A percentile compares a stretch with the other conserved stretches of the same genome.
Conservation (phyloP, 2,329 filamentous ascomycete genomes). For the Trichophyton schoenleinii region DNA sequence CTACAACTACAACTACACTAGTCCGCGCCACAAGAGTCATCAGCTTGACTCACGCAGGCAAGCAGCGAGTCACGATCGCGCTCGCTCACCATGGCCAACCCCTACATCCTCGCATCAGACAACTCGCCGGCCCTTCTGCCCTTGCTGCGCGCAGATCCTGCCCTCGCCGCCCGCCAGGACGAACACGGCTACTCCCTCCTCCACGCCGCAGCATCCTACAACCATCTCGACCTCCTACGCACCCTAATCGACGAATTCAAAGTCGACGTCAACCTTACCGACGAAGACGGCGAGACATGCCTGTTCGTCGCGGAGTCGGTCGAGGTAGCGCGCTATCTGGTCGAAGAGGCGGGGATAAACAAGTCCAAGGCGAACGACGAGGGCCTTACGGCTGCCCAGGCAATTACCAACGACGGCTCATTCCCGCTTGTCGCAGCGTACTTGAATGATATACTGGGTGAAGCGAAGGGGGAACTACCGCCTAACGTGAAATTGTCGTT, state of each 20-base stretch:
- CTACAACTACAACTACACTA: not conserved
- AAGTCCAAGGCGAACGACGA: conserved; percentile 54
- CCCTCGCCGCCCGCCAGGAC: conserved; percentile 70
- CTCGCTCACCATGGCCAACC: conserved; percentile 22
- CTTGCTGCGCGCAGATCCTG: conserved; percentile 59
- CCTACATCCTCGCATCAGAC: conserved; percentile 68
- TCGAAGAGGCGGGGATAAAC: conserved; percentile 71
- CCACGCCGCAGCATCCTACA: conserved; percentile 88
- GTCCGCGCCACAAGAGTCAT: not conserved
- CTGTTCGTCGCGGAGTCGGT: conserved; percentile 80
- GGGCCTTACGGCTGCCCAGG: conserved; percentile 67
- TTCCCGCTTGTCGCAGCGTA: conserved; percentile 65
- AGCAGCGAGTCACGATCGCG: not conserved
- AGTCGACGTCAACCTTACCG: conserved; percentile 66
- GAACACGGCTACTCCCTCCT: conserved; percentile 87
- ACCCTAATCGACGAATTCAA: conserved; percentile 61
- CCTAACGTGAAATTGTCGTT: conserved; percentile 66
- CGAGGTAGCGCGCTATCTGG: conserved; percentile 62
- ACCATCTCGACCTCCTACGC: conserved; percentile 67
- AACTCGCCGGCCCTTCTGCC: conserved; percentile 60
- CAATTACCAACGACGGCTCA: conserved; percentile 65
- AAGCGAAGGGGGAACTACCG: conserved; percentile 40
- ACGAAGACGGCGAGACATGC: conserved; percentile 90
- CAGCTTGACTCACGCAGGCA: not conserved
- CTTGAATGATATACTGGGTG: conserved; percentile 37